phyloP scores from a whole-genome alignment of 2,329 filamentous ascomycete species.

The Xylaria sp. region DNA sequence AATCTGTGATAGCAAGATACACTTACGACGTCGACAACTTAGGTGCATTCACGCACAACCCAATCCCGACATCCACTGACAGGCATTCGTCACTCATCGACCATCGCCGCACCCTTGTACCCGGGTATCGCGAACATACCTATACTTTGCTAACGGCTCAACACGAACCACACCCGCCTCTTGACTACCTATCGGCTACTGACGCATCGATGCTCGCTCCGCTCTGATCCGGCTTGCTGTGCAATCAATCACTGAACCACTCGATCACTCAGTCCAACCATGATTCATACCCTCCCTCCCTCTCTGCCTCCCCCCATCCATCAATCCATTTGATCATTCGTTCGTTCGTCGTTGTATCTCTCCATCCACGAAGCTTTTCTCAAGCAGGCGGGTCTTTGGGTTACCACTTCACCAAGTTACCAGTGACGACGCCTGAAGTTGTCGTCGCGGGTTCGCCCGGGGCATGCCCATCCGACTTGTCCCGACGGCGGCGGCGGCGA shows the following conservation, averaged over 20 bases:
- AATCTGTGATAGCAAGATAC: not conserved
- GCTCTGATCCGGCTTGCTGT: not conserved
- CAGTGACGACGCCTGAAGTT: not conserved
- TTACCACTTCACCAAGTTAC: not conserved
- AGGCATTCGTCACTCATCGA: no score
- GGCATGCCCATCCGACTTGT: slow-evolving; percentile 11
- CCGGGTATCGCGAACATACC: not conserved
- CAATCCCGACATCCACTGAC: no score
- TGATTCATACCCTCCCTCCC: not conserved
- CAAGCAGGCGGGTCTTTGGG: not conserved
- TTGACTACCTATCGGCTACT: not conserved
- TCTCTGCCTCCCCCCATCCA: not conserved
- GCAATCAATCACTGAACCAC: not conserved
- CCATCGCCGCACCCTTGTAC: not conserved
- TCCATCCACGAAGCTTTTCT: not conserved
- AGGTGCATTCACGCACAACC: not conserved
- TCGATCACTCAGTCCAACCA: not conserved
- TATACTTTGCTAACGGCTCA: not conserved
- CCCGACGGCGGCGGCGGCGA: not conserved
- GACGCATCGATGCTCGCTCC: not conserved
- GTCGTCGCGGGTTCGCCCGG: slow-evolving; percentile 11
- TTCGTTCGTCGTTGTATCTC: not conserved
- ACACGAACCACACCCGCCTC: not conserved
- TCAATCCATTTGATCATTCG: not conserved
- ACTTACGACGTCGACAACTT: not conserved